Conservation (phyloP, 768 basidiomycete species). For the Serendipita sp. region DNA sequence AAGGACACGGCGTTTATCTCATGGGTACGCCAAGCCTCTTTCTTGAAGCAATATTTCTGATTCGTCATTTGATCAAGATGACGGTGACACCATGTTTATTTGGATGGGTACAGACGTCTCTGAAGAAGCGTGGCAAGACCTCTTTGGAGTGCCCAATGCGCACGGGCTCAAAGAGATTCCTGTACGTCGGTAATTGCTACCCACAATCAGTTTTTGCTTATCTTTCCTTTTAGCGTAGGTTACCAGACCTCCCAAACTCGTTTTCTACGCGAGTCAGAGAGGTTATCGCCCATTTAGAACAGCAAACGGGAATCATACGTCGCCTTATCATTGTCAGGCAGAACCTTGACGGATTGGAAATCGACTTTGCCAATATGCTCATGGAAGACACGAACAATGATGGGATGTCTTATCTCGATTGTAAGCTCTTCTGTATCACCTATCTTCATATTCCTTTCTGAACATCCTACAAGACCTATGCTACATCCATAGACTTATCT, state of each 20-base stretch:
- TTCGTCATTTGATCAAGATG: constrained; percentile 33
- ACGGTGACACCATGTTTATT: constrained; percentile 71
- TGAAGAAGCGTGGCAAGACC: constrained; percentile 62
- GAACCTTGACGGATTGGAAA: constrained; percentile 79
- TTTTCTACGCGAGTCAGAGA: constrained; percentile 76
- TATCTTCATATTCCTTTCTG: background rate
- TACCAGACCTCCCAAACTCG: constrained; percentile 54
- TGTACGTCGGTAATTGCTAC: constrained; percentile 26
- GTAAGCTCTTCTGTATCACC: constrained; percentile 29
- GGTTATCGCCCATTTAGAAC: constrained; percentile 52
- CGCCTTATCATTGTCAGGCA: constrained; percentile 64
- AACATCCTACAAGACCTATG: constrained; percentile 20
- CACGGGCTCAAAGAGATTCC: constrained; percentile 48
- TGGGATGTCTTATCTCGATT: constrained; percentile 81
- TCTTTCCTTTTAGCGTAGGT: constrained; percentile 30
- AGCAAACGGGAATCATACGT: constrained; percentile 33
- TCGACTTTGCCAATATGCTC: constrained; percentile 94
- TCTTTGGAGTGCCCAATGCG: constrained; percentile 74
- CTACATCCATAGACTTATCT: constrained; percentile 25
- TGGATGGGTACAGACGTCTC: constrained; percentile 80
- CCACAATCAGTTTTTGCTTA: background rate
- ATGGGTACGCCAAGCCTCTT: constrained; percentile 40
- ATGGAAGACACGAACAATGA: constrained; percentile 96
- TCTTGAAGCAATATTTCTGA: background rate
- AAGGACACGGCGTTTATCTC: constrained; percentile 78